Evolutionary conservation across 352 stramenopile species (phyloP), one percentile per base, ranked within the genome.

Genomic region (Pythium volutum): DNA sequence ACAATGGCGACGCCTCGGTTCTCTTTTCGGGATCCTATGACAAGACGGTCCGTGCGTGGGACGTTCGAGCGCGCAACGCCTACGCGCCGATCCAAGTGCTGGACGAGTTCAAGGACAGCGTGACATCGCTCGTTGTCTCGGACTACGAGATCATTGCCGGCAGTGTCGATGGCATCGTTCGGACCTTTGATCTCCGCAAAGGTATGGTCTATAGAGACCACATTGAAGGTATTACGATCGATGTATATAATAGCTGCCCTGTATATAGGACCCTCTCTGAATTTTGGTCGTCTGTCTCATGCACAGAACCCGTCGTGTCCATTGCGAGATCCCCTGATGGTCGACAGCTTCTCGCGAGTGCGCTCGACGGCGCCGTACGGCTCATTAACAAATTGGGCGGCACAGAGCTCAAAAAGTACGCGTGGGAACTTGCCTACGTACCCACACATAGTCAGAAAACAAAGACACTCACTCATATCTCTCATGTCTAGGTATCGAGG

Each of bases 31-130:
- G 67, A 0, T 96, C 88, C 15, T 96, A 97, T 59, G 88, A 97
- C 63, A 96, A 92, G 72, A 95, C 88, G 0, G 69, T 94, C 14
- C 74, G 84, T 23, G 74, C 75, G 29, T 94, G 86, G 84, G 84
- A 94, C 42, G 79, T 92, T 33, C 71, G 83, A 65, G 81, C 83
- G 64, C 78, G 83, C 2, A 93, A 91, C 48, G 64, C 83, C 1
- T 91, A 81, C 58, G 64, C 60, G 15, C 87, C 88, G 22, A 95
- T 97, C 53, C 88, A 97, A 71, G 69, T 89, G 27, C 63, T 97
- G 26, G 83, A 95, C 53, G 81, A 93, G 49, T 96, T 93, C 54
- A 91, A 83, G 46, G 88, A 97, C 70, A 96, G 88, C 59, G 86
- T 96, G 59, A 97, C 88, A 15, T 88, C 76, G 27, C 77, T 97